Conservation (phyloP, 306 rosid genomes). For the Medicago truncatula region DNA sequence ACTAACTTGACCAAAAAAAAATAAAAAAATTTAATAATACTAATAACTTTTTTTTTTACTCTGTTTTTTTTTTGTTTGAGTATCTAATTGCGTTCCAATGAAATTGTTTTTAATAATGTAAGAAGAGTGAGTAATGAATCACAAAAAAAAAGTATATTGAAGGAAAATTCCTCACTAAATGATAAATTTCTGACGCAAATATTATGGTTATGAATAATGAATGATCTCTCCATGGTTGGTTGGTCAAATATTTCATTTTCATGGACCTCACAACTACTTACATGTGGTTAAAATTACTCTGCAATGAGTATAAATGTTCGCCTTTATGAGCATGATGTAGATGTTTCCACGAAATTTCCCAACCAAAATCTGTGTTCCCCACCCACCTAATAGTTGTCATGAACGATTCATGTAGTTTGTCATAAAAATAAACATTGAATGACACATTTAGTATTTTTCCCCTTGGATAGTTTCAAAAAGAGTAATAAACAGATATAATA, state of each 20-base stretch:
- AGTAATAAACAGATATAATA: not conserved
- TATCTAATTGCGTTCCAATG: not conserved
- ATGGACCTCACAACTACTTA: not conserved
- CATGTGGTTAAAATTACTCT: conserved; percentile 1
- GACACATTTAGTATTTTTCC: not conserved
- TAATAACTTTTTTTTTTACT: no score
- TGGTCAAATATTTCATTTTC: not conserved
- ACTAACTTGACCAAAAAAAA: no score
- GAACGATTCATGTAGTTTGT: not conserved
- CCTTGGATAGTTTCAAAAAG: not conserved
- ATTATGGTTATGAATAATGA: conserved; percentile 1
- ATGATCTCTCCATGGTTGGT: not conserved
- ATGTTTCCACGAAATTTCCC: not conserved
- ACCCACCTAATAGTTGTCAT: not conserved
- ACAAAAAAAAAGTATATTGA: not conserved
- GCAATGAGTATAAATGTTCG: not conserved
- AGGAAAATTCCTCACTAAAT: not conserved
- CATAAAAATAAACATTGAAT: not conserved
- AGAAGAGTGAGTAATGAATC: not conserved
- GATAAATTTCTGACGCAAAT: conserved; percentile 7
- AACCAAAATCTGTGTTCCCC: not conserved
- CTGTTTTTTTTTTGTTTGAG: no score
- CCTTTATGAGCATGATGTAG: not conserved
- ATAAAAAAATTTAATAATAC: no score
- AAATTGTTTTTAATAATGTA: not conserved